Evolutionary conservation across 176 grass and related monocot genomes (phyloP).

Genomic region (Eremochloa ophiuroides): DNA sequence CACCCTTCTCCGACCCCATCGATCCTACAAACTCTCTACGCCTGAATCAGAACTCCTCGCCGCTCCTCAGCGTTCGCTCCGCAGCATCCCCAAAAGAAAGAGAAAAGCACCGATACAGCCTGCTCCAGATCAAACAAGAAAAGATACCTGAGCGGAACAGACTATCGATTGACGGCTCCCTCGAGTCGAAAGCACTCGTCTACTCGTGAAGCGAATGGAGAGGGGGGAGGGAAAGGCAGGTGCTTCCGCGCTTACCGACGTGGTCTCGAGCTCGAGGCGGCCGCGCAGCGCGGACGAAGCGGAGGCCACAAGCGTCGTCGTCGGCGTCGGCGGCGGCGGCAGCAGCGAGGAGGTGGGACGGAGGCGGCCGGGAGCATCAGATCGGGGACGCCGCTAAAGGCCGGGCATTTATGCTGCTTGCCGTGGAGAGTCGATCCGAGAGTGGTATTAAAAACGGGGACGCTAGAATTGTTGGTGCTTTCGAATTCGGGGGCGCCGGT

Average conservation of each 20-base stretch:
- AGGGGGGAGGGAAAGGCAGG: background rate
- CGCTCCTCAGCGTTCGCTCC: slow-evolving; percentile 21
- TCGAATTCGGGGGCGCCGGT: slow-evolving; percentile 3
- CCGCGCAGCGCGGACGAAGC: background rate
- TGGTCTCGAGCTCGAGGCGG: background rate
- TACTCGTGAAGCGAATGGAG: background rate
- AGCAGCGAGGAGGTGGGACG: background rate
- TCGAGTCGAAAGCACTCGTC: background rate
- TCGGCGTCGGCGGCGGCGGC: background rate
- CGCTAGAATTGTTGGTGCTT: slow-evolving; percentile 12
- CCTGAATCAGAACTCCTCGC: background rate
- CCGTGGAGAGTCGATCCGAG: background rate
- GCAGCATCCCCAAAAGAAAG: background rate
- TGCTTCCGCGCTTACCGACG: slow-evolving; percentile 8
- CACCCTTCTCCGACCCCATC: slow-evolving; percentile 62
- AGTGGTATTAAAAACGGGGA: slow-evolving; percentile 29
- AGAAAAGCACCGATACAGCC: slow-evolving; percentile 11
- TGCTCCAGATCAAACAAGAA: background rate
- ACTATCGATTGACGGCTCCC: background rate
- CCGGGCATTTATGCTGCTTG: slow-evolving; percentile 25
- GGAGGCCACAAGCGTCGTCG: background rate
- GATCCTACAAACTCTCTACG: background rate
- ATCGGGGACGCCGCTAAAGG: slow-evolving; percentile 24
- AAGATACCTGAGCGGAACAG: background rate
- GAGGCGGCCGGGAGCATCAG: slow-evolving; percentile 32